Evolutionary conservation across 1,139 yeast genomes (phyloP).

Genomic region (Candida tunisiensis): DNA sequence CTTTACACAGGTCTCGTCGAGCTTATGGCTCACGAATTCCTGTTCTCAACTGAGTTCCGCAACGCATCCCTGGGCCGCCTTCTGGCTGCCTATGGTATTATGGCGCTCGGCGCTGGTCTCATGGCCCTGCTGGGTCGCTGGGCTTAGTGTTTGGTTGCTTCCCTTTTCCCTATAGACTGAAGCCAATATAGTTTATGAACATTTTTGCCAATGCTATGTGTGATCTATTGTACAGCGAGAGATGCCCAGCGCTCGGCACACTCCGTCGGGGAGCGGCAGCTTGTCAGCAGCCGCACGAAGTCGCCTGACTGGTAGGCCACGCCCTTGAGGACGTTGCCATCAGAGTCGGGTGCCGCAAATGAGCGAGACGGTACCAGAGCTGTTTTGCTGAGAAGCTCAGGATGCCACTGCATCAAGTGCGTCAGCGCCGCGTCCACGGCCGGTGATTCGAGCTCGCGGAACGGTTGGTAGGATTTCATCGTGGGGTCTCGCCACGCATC

Average conservation of each 20-base stretch:
- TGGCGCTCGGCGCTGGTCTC: constrained; percentile 60
- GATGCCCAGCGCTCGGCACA: constrained; percentile 7
- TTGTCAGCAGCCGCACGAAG: constrained; percentile 10
- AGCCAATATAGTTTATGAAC: not conserved
- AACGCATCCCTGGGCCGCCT: constrained; percentile 18
- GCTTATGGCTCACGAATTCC: constrained; percentile 76
- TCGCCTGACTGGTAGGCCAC: constrained; percentile 9
- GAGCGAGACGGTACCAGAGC: constrained; percentile 35
- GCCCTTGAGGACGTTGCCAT: constrained; percentile 9
- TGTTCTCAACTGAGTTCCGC: constrained; percentile 26
- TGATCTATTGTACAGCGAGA: not conserved
- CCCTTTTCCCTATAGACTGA: not conserved
- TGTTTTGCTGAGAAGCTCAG: constrained; percentile 52
- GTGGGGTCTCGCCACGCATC: constrained; percentile 60
- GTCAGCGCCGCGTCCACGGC: constrained; percentile 34
- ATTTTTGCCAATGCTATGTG: not conserved
- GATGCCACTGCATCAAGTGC: constrained; percentile 85
- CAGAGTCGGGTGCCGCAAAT: constrained; percentile 8
- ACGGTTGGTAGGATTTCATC: constrained; percentile 46
- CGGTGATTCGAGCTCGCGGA: constrained; percentile 21
- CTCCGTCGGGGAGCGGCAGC: constrained; percentile 6
- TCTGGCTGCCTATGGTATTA: constrained; percentile 17
- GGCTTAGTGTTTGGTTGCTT: constrained; percentile 54
- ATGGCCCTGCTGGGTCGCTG: constrained; percentile 82
- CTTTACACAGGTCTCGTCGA: constrained; percentile 78